Percentiles rank a stretch among this genome's conserved stretches.
phyloP scores from a whole-genome alignment of 148 eudicot species.

The Vaccinium myrtillus region DNA sequence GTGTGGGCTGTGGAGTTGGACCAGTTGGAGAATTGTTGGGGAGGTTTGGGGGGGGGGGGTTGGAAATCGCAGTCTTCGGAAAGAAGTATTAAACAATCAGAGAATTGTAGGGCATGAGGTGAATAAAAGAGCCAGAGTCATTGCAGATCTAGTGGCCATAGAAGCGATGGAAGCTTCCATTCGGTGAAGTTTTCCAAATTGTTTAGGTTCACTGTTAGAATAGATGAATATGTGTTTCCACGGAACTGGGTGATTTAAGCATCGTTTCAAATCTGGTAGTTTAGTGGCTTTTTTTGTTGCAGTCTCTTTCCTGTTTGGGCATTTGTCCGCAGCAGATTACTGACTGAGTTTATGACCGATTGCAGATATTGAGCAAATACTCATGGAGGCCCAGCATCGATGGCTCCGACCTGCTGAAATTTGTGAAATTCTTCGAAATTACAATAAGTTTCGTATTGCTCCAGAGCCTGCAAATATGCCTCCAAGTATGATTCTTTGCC shows the following conservation, averaged over 20 bases:
- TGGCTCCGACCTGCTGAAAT: constrained; percentile 87
- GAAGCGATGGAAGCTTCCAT: not conserved
- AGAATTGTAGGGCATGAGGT: not conserved
- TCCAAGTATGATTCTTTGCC: constrained; percentile 44
- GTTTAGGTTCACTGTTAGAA: not conserved
- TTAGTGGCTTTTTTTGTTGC: not conserved
- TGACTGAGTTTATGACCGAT: constrained; percentile 14
- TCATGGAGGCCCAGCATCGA: constrained; percentile 70
- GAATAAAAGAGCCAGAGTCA: not conserved
- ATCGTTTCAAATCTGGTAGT: not conserved
- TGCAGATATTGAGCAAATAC: constrained; percentile 73
- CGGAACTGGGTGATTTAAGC: not conserved
- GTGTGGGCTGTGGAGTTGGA: too few species aligned
- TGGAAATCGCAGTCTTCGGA: not conserved
- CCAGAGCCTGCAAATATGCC: constrained; percentile 71
- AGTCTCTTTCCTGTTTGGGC: not conserved
- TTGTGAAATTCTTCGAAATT: constrained; percentile 73
- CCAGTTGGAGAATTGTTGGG: too few species aligned
- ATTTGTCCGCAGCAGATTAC: not conserved
- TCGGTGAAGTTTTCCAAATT: not conserved
- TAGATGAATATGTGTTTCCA: not conserved
- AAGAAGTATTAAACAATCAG: not conserved
- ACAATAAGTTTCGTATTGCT: constrained; percentile 48
- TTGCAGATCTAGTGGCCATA: not conserved
- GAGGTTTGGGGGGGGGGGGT: too few species aligned